Conservation (phyloP, 2,329 filamentous ascomycete species). For the Fusarium guadeloupense region DNA sequence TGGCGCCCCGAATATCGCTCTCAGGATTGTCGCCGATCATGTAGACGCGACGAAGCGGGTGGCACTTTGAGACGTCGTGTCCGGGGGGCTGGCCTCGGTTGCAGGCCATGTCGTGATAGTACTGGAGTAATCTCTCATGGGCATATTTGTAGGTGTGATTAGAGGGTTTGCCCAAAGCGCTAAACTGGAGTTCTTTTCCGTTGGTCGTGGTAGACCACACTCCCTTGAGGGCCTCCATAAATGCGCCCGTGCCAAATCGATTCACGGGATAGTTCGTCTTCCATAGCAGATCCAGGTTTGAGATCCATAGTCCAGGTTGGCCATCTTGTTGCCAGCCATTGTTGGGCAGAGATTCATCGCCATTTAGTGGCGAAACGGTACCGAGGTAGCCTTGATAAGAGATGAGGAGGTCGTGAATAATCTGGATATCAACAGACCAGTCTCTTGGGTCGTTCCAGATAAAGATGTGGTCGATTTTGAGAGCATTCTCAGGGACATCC, state of each 20-base stretch:
- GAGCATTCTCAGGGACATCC: conserved; percentile 52
- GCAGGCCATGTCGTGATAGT: conserved; percentile 43
- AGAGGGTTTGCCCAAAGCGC: conserved; percentile 85
- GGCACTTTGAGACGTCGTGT: conserved; percentile 40
- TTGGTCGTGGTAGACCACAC: conserved; percentile 79
- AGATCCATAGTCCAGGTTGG: conserved; percentile 86
- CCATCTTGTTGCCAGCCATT: conserved; percentile 83
- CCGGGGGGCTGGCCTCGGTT: conserved; percentile 18
- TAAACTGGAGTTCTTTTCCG: conserved; percentile 67
- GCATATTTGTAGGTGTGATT: conserved; percentile 83
- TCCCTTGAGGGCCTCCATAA: conserved; percentile 82
- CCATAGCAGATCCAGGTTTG: conserved; percentile 91
- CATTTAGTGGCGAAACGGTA: conserved; percentile 79
- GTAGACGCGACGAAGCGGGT: conserved; percentile 79
- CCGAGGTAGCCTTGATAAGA: conserved; percentile 82
- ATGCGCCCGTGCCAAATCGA: conserved; percentile 90
- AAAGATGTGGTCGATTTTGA: conserved; percentile 89
- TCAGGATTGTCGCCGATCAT: conserved; percentile 95
- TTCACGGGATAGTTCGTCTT: conserved; percentile 85
- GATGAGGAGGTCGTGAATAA: conserved; percentile 84
- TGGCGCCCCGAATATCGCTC: conserved; percentile 90
- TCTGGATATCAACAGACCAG: conserved; percentile 89
- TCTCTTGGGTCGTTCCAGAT: conserved; percentile 97
- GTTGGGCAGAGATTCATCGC: conserved; percentile 69
- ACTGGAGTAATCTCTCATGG: conserved; percentile 72